Evolutionary conservation across 352 stramenopile genomes (phyloP).

Genomic region (Phytophthora crassamura): DNA sequence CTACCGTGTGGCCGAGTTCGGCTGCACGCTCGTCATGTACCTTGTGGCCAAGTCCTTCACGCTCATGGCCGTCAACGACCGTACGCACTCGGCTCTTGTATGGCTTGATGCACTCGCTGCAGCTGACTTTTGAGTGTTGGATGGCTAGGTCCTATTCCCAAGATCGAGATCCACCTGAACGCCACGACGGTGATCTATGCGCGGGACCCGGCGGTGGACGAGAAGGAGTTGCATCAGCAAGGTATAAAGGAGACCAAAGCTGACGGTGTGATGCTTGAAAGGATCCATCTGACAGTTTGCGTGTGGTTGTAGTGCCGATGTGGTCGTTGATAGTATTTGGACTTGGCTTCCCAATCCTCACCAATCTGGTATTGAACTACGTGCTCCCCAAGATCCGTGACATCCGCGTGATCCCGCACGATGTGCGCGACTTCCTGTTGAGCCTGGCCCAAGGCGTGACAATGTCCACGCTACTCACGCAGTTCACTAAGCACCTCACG

Average conservation of each 20-base stretch:
- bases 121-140: background rate
- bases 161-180: constrained; percentile 48
- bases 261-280: too few relatives aligned
- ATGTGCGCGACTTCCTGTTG: constrained; percentile 73
- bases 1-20: constrained; percentile 41
- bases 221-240: constrained; percentile 51
- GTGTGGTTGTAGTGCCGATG: constrained; percentile 74
- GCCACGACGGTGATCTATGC: constrained; percentile 45
- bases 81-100: constrained; percentile 5
- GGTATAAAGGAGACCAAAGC: constrained; percentile 8
- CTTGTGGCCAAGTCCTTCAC: constrained; percentile 34
- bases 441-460: constrained; percentile 49
- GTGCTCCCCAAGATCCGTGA: constrained; percentile 52
- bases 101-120: background rate
- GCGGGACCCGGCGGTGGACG: constrained; percentile 49
- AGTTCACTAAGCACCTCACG: constrained; percentile 64
- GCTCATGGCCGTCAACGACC: constrained; percentile 34
- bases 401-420: constrained; percentile 51
- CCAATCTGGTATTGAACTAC: constrained; percentile 62
- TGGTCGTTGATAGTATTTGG: constrained; percentile 39
- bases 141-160: constrained; percentile 44
- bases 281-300: too few relatives aligned
- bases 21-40: constrained; percentile 33
- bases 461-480: constrained; percentile 52
- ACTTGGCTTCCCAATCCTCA: constrained; percentile 40